These are phyloP conservation scores for Fusarium subtropicale DNA, from an alignment of 2,329 filamentous ascomycete genomes.

Conservation along the genomic window DNA sequence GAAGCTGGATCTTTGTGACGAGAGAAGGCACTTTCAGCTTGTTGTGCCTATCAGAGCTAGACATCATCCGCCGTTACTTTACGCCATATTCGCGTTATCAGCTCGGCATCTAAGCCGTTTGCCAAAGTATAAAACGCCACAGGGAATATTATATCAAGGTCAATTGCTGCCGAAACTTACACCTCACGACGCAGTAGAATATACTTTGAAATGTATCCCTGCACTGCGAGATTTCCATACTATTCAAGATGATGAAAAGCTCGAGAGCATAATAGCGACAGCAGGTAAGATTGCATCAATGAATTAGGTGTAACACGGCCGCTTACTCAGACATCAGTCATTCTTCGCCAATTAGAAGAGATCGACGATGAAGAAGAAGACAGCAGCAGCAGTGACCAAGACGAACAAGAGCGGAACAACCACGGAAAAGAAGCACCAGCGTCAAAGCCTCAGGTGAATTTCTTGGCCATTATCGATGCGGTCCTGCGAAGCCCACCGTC, in stretches of 20 bases:
- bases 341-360: conserved; percentile 56
- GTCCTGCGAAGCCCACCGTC: conserved; percentile 54
- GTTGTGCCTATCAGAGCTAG: conserved; percentile 53
- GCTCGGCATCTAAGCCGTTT: conserved; percentile 55
- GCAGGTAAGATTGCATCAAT: conserved; percentile 17
- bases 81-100: conserved; percentile 56
- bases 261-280: conserved; percentile 56
- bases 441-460: conserved; percentile 51
- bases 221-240: conserved; percentile 54
- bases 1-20: conserved; percentile 57
- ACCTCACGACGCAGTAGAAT: conserved; percentile 55
- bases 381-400: conserved; percentile 36
- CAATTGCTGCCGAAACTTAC: conserved; percentile 53
- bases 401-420: conserved; percentile 16
- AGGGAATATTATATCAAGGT: conserved; percentile 54
- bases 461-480: conserved; percentile 56
- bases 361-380: conserved; percentile 56
- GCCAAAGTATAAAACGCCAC: conserved; percentile 53
- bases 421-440: background rate
- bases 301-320: fast-evolving
- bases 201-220: conserved; percentile 56
- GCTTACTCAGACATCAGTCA: conserved; percentile 46
- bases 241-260: conserved; percentile 53
- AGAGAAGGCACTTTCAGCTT: conserved; percentile 55
- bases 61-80: conserved; percentile 53